phyloP scores from a whole-genome alignment of 1,139 yeast species.

The Debaryomycetaceae sp. region DNA sequence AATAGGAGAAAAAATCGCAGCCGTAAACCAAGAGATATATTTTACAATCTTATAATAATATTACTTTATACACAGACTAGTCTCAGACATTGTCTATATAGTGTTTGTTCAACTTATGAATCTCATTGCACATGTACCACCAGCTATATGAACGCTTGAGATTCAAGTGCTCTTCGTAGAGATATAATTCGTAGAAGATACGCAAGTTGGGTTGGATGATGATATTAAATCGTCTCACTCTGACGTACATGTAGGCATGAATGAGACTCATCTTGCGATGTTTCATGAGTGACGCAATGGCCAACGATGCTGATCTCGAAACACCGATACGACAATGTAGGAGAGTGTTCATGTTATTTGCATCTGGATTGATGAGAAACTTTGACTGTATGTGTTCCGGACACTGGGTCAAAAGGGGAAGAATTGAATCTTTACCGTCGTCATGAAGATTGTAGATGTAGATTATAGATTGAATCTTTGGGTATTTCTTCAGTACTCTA shows the following conservation, averaged over 20 bases:
- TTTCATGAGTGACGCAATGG: slow-evolving; percentile 88
- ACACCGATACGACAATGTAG: slow-evolving; percentile 94
- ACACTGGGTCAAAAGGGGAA: slow-evolving; percentile 27
- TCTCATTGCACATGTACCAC: slow-evolving; percentile 35
- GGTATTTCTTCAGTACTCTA: slow-evolving; percentile 13
- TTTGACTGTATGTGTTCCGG: slow-evolving; percentile 31
- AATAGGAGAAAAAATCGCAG: too few species aligned
- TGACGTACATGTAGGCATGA: slow-evolving; percentile 72
- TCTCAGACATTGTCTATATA: slow-evolving; percentile 16
- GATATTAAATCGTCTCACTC: slow-evolving; percentile 82
- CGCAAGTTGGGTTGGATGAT: slow-evolving; percentile 88
- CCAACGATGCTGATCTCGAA: slow-evolving; percentile 83
- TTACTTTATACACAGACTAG: too few species aligned
- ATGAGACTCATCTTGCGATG: slow-evolving; percentile 60
- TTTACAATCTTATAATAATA: too few species aligned
- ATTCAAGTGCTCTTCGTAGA: slow-evolving; percentile 61
- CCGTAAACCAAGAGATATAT: too few species aligned
- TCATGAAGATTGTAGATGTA: slow-evolving; percentile 37
- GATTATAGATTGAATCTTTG: slow-evolving; percentile 22
- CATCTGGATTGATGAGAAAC: slow-evolving; percentile 21
- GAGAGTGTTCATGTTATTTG: slow-evolving; percentile 45
- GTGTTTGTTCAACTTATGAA: slow-evolving; percentile 30
- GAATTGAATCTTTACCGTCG: slow-evolving; percentile 39
- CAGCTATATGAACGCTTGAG: slow-evolving; percentile 20
- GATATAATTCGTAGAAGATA: slow-evolving; percentile 77